Percentiles rank a stretch among this genome's conserved stretches.
Conservation (phyloP, 2,329 filamentous ascomycete species). For the Monilinia polystroma region DNA sequence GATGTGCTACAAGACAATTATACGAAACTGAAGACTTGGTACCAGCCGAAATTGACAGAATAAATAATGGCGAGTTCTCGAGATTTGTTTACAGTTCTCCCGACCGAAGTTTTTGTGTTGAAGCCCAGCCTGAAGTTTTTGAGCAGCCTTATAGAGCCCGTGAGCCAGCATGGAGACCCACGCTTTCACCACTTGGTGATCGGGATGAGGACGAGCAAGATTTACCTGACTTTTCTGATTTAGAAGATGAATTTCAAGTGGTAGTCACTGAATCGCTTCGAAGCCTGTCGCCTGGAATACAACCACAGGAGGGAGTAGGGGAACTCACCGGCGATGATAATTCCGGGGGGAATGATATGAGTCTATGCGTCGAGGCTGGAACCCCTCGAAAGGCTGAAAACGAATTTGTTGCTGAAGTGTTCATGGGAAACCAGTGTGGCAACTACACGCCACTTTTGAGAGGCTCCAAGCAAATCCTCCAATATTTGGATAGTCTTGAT, state of each 20-base stretch:
- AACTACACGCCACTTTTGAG: slow-evolving; percentile 4
- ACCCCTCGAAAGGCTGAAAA: slow-evolving; percentile 10
- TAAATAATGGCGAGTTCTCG: background rate
- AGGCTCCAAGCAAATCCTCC: slow-evolving; percentile 19
- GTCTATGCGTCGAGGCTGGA: slow-evolving; percentile 17
- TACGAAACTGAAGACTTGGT: background rate
- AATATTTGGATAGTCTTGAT: slow-evolving; percentile 17
- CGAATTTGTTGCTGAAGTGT: slow-evolving; percentile 6
- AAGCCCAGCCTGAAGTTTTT: background rate
- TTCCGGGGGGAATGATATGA: slow-evolving; percentile 11
- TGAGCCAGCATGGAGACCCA: slow-evolving; percentile 10
- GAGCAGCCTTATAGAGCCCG: slow-evolving; percentile 1
- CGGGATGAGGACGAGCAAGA: slow-evolving; percentile 14
- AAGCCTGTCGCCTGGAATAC: slow-evolving; percentile 6
- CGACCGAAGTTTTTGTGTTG: background rate
- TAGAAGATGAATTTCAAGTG: slow-evolving; percentile 15
- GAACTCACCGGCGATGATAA: background rate
- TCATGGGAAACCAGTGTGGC: background rate
- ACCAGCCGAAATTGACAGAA: background rate
- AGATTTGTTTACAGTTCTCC: background rate
- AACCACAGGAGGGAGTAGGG: slow-evolving; percentile 6
- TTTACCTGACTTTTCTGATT: slow-evolving; percentile 21
- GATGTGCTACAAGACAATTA: slow-evolving; percentile 17
- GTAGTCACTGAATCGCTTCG: background rate
- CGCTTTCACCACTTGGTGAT: slow-evolving; percentile 11